Evolutionary conservation across 805 yeast genomes (phyloP), one percentile per base, ranked within the genome.

Genomic region (Suhomyces sp.): DNA sequence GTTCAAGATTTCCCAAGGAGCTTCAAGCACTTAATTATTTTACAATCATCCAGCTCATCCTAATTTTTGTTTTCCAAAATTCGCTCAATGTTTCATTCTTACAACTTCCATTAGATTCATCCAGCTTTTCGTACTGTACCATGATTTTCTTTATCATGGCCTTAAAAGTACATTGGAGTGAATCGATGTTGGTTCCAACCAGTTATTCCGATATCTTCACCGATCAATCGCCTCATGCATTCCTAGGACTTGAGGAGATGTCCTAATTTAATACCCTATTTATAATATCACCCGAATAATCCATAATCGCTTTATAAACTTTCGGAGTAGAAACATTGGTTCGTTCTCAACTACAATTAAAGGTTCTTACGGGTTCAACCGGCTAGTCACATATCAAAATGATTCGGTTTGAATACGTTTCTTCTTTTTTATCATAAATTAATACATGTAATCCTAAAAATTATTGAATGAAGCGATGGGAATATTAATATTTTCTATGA

Each of bases 61-160:
- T 52, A 9, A 54, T 66, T 23, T 51, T 64, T 22, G 35, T 54
- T 4, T 12, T 55, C 15, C 61, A 58, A 42, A 66, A 68, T 5
- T 35, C 61, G 22, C 47, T 56, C 7, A 56, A 54, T 31, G 53
- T 54, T 48, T 62, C 60, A 58, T 36, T 52, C 24, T 61, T 61
- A n/a, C 44, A 57, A 5, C 56, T 59, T 44, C 45, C 54, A 26
- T 53, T 57, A 13, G 33, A 38, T 22, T 40, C 52, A 15, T 29
- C 44, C 23, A 35, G 45, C 38, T 44, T 44, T 26, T 38, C 52
- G 35, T 33, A 31, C 40, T 23, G 19, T 17, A 22, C 45, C 7
- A 10, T 50, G 22, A 33, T 45, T 5, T 17, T 13, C 15, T 15
- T 23, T 2, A 8, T 26, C 13, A n/a, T 46, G 23, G 17, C 24